Evolutionary conservation across 2,329 filamentous ascomycete genomes (phyloP).

Genomic region (Penicillium sp.): DNA sequence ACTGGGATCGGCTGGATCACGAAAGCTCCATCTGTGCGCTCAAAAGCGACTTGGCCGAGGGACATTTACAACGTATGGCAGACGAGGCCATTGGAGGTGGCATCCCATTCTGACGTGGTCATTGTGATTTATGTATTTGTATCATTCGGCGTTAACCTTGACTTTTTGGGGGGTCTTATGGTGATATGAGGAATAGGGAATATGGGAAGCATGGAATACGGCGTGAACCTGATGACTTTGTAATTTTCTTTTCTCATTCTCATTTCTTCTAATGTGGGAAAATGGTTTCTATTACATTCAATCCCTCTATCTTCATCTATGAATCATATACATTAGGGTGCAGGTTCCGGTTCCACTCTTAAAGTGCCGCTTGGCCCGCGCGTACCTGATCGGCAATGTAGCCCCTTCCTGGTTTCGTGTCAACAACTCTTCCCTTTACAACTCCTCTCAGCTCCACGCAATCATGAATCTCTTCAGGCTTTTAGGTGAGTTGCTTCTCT

Average conservation of each 20-base stretch:
- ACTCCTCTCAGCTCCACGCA: not conserved
- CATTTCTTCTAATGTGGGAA: too few species aligned
- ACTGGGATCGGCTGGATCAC: constrained; percentile 50
- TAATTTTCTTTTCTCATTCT: too few species aligned
- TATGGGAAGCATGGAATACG: too few species aligned
- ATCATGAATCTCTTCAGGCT: constrained; percentile 71
- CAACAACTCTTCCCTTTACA: constrained; percentile 32
- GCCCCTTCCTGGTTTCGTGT: constrained; percentile 38
- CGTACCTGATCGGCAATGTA: constrained; percentile 22
- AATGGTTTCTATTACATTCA: not conserved
- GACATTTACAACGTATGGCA: constrained; percentile 48
- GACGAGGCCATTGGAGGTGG: constrained; percentile 45
- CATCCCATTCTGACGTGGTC: constrained; percentile 36
- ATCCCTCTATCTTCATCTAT: not conserved
- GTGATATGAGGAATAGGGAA: too few species aligned
- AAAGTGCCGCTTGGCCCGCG: constrained; percentile 10
- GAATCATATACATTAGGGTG: not conserved
- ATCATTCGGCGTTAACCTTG: not conserved
- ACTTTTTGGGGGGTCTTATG: not conserved
- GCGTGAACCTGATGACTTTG: too few species aligned
- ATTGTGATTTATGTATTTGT: not conserved
- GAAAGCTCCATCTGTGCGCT: constrained; percentile 49
- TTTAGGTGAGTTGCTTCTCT: constrained; percentile 52
- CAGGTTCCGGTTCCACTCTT: not conserved
- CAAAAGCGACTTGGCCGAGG: constrained; percentile 51